Base-by-base conservation (phyloP, 352 stramenopile species). In the Globisporangium radiosum region DNA sequence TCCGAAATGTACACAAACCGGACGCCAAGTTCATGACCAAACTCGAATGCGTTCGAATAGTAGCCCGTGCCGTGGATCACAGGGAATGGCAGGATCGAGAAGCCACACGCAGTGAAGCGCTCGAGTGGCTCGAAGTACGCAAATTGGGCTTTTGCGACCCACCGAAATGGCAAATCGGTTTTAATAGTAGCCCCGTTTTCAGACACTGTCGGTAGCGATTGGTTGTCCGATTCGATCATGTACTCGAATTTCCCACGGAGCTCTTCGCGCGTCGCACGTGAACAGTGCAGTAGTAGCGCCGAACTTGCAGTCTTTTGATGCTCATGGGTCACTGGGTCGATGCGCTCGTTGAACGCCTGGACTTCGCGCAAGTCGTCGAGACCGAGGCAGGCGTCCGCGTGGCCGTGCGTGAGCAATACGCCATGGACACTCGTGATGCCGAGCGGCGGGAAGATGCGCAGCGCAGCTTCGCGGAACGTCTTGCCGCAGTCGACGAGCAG, bases 1-100 rank as follows among this genome's bases (percentile, higher is more conserved):
- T 96, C 87, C 6, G 85, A 95, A 54, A 96, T 91, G 75, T 96
- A 96, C 38, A 94, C 78, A 48, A 96, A 78, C 3, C 87, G 72
- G 9, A 71, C 66, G 14, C 80, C 81, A 54, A 81, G 64, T 44
- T 94, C 84, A 1, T 47, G 47, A 5, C 87, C 87, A 56, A 95
- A 95, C 47, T 91, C 81, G 45, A 95, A 96, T 3, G 72, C 87
- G 51, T 76, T 83, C 17, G 82, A 90, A 19, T 76, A 72, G 59
- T 95, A 96, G 38, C 83, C 84, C 0, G 72, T 72, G 33, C 87
- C 87, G 60, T 96, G 87, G 55, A 87, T 73, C 14, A 96, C 84
- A 0, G 87, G 84, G 44, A 96, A 85, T 7, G 87, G 80, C 13
- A 84, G 61, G 45, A 91, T 73, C 43, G 64, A 52, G 10, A 90